Conservation (phyloP, 306 rosid genomes). For the Citrullus amarus region DNA sequence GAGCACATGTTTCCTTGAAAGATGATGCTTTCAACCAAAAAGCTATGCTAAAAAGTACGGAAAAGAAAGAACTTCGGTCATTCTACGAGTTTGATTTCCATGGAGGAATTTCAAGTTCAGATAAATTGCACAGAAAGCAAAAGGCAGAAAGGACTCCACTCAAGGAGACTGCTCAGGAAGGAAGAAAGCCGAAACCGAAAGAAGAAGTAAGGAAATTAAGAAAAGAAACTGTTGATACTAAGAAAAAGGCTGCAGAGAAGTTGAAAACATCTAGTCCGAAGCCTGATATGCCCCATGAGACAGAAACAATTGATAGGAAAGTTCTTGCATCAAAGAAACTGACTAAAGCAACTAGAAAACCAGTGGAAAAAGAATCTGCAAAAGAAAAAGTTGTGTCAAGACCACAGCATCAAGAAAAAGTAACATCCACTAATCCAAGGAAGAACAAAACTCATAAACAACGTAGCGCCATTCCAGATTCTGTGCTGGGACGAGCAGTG, state of each 20-base stretch:
- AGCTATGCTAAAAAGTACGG: constrained; percentile 18
- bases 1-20: constrained; percentile 18
- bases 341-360: constrained; percentile 21
- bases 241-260: constrained; percentile 33
- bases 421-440: constrained; percentile 26
- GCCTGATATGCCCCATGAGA: constrained; percentile 28
- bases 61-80: constrained; percentile 11
- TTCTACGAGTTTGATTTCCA: background rate
- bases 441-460: constrained; percentile 18
- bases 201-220: constrained; percentile 18
- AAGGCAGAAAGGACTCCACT: constrained; percentile 19
- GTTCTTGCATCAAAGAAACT: constrained; percentile 12
- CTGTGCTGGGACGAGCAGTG: constrained; percentile 19
- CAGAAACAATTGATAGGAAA: constrained; percentile 26
- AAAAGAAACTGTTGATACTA: constrained; percentile 29
- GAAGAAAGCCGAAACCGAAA: constrained; percentile 4
- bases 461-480: background rate
- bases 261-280: constrained; percentile 22
- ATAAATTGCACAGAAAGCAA: constrained; percentile 22
- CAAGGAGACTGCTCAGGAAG: constrained; percentile 28
- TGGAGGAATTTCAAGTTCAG: constrained; percentile 23
- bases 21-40: constrained; percentile 23
- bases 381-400: constrained; percentile 28
- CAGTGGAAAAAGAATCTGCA: constrained; percentile 27
- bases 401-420: constrained; percentile 41